Evolutionary conservation across 116 monocot genomes (phyloP).

Genomic region (Phalaenopsis hybrid): DNA sequence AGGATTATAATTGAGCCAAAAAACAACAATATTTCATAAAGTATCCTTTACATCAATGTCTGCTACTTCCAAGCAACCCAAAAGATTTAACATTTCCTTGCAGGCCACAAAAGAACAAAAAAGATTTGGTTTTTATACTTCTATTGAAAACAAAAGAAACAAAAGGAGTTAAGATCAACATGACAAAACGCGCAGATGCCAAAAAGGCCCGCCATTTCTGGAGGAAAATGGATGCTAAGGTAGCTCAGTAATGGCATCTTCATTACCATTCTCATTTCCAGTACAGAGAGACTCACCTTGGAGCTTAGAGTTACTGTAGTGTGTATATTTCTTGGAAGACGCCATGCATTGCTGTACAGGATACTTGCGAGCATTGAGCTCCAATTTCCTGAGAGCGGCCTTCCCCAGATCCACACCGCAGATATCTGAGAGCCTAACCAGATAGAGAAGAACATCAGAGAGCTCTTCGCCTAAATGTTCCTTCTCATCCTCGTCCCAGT

Average conservation of each 20-base stretch:
- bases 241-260: not conserved
- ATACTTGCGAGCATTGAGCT: conserved; percentile 33
- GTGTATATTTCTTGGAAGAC: conserved; percentile 18
- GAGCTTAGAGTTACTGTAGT: not conserved
- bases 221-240: not conserved
- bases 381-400: conserved; percentile 29
- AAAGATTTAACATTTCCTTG: not conserved
- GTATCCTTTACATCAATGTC: not conserved
- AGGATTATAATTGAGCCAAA: too few species aligned
- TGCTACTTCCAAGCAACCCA: conserved; percentile 1
- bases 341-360: conserved; percentile 23
- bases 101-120: not conserved
- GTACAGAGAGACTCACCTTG: not conserved
- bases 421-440: conserved; percentile 32
- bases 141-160: not conserved
- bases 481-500: conserved; percentile 43
- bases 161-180: not conserved
- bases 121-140: not conserved
- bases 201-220: not conserved
- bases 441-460: conserved; percentile 52
- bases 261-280: conserved; percentile 4
- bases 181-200: not conserved
- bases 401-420: conserved; percentile 31
- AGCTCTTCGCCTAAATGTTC: conserved; percentile 63
- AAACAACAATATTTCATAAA: conserved; percentile 1